phyloP scores from a whole-genome alignment of 2,329 filamentous ascomycete species.

The Botrytis pseudocinerea region DNA sequence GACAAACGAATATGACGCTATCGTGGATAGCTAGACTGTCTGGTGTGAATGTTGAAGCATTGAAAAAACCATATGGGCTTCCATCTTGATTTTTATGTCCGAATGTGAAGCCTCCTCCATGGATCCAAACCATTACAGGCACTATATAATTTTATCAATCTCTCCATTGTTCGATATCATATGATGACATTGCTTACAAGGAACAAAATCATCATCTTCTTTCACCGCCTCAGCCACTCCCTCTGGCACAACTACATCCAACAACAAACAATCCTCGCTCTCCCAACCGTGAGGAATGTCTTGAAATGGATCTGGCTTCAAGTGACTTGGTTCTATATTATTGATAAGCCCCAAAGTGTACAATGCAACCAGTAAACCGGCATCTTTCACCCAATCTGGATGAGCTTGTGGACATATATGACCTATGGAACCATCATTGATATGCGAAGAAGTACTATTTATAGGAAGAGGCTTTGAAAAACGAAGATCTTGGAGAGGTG shows the following conservation, averaged over 20 bases:
- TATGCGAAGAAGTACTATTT: background rate
- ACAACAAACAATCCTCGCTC: background rate
- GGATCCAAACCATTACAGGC: constrained; percentile 57
- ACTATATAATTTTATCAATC: constrained; percentile 39
- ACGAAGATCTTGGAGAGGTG: background rate
- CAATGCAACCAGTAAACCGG: background rate
- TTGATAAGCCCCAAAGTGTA: background rate
- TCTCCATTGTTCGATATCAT: constrained; percentile 28
- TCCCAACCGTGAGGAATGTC: background rate
- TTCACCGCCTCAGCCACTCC: background rate
- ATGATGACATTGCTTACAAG: background rate
- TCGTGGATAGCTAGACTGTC: constrained; percentile 42
- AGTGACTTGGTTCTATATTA: background rate
- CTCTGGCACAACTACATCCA: background rate
- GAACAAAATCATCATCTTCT: background rate
- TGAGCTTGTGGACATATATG: background rate
- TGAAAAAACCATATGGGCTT: constrained; percentile 55
- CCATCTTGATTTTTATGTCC: constrained; percentile 66
- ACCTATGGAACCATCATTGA: background rate
- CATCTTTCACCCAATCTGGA: background rate
- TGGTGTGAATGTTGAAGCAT: constrained; percentile 52
- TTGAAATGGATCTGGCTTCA: background rate
- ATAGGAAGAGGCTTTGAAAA: background rate
- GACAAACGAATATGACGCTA: background rate
- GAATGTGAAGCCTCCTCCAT: constrained; percentile 54